Evolutionary conservation across 2,329 filamentous ascomycete genomes (phyloP).

Genomic region (Apiospora hydei): DNA sequence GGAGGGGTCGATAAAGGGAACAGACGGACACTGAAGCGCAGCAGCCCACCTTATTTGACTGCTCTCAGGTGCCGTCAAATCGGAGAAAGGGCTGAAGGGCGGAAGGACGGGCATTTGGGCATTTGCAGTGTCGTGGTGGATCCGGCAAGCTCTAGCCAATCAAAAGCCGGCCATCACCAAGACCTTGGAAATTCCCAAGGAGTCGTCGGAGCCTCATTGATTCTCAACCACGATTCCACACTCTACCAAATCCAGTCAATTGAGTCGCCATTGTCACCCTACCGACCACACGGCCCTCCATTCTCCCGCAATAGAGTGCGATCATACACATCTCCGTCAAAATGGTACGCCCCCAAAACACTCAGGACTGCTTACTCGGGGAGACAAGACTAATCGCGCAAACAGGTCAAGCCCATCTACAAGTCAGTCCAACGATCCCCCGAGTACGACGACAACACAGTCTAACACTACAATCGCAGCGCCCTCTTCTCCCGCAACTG

Average conservation of each 20-base stretch:
- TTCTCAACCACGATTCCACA: slow-evolving; percentile 21
- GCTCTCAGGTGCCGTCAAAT: background rate
- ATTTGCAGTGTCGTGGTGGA: slow-evolving; percentile 12
- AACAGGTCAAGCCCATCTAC: slow-evolving; percentile 60
- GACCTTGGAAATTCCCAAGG: slow-evolving; percentile 23
- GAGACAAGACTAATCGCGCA: slow-evolving; percentile 43
- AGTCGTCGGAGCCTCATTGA: slow-evolving; percentile 24
- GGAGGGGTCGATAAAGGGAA: slow-evolving; percentile 5
- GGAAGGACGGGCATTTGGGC: background rate
- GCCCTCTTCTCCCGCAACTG: slow-evolving; percentile 85
- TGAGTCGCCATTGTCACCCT: slow-evolving; percentile 25
- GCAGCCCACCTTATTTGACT: slow-evolving; percentile 12
- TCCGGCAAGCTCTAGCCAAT: slow-evolving; percentile 7
- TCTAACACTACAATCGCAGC: slow-evolving; percentile 57
- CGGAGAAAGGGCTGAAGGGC: slow-evolving; percentile 1
- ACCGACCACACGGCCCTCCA: slow-evolving; percentile 23
- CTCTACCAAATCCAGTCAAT: slow-evolving; percentile 24
- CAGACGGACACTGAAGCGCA: background rate
- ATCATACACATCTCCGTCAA: slow-evolving; percentile 40
- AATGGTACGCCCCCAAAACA: slow-evolving; percentile 62
- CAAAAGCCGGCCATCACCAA: background rate
- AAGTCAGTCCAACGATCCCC: slow-evolving; percentile 56
- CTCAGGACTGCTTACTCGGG: slow-evolving; percentile 24
- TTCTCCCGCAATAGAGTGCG: slow-evolving; percentile 19
- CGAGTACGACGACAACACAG: slow-evolving; percentile 24